phyloP scores from a whole-genome alignment of 2,329 filamentous ascomycete species.

The Alternaria brassicae region DNA sequence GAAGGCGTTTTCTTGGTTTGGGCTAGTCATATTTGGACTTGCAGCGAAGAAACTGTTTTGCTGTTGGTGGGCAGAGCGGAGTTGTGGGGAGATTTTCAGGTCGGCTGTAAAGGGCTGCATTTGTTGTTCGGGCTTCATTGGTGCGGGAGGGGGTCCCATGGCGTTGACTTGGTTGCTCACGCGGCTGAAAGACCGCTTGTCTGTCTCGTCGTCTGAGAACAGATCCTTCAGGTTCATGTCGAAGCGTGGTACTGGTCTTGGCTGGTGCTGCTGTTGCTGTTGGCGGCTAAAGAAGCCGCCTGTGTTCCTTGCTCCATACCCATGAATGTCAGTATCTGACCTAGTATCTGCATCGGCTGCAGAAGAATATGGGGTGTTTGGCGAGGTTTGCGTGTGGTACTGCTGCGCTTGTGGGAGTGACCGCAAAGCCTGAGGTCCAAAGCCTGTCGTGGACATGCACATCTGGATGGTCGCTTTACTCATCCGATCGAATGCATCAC shows the following conservation, averaged over 20 bases:
- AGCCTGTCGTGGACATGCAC: conserved; percentile 86
- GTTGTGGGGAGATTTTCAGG: conserved; percentile 46
- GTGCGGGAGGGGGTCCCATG: conserved; percentile 42
- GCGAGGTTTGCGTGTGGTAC: conserved; percentile 29
- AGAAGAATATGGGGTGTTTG: conserved; percentile 35
- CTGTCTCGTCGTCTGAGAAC: conserved; percentile 51
- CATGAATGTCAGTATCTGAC: conserved; percentile 47
- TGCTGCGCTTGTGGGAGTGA: conserved; percentile 29
- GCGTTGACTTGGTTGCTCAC: conserved; percentile 47
- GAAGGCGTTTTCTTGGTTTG: conserved; percentile 25
- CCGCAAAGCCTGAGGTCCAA: conserved; percentile 61
- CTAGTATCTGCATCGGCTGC: conserved; percentile 40
- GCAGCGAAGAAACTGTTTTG: conserved; percentile 11
- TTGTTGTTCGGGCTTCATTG: conserved; percentile 35
- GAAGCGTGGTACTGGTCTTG: conserved; percentile 61
- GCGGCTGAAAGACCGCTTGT: conserved; percentile 48
- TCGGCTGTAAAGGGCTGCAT: conserved; percentile 35
- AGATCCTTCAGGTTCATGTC: conserved; percentile 56
- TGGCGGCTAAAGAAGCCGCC: conserved; percentile 26
- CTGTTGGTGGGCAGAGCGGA: conserved; percentile 33
- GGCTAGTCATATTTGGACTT: conserved; percentile 24
- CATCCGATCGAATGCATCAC: conserved; percentile 93
- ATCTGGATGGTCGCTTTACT: conserved; percentile 95
- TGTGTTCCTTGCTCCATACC: conserved; percentile 26
- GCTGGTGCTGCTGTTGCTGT: conserved; percentile 21